A percentile compares a stretch with the other conserved stretches of the same genome.
These are phyloP conservation scores for Tephrocybe sp. DNA, from an alignment of 768 basidiomycete species.

Conservation along the genomic window DNA sequence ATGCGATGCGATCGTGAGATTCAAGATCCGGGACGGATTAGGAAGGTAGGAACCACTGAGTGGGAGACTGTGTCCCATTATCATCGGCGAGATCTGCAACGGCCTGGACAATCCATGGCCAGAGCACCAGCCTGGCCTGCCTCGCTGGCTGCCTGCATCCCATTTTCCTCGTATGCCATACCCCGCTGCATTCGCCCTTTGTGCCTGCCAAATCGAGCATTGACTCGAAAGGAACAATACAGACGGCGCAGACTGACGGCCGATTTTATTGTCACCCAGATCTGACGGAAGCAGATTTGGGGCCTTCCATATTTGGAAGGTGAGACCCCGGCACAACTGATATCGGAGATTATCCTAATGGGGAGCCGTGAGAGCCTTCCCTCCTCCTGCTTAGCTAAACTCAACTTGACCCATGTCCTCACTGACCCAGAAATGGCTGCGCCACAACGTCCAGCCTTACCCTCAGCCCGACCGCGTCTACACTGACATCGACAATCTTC, in stretches of 20 bases:
- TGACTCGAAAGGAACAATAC: constrained; percentile 15
- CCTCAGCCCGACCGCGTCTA: constrained; percentile 52
- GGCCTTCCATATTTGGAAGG: constrained; percentile 15
- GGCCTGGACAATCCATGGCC: background rate
- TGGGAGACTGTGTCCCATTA: constrained; percentile 39
- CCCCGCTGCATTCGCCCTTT: constrained; percentile 21
- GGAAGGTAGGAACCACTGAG: constrained; percentile 47
- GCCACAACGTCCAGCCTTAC: constrained; percentile 61
- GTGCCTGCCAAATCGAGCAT: constrained; percentile 27
- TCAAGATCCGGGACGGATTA: constrained; percentile 44
- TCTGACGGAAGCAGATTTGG: constrained; percentile 23
- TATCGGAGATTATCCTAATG: constrained; percentile 12
- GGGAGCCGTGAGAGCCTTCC: constrained; percentile 12
- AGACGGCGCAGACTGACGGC: constrained; percentile 15
- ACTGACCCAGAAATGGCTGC: constrained; percentile 62
- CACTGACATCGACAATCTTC: constrained; percentile 58
- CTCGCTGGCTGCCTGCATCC: background rate
- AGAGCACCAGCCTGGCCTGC: background rate
- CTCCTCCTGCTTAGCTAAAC: constrained; percentile 5
- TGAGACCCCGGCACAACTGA: constrained; percentile 18
- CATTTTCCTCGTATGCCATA: background rate
- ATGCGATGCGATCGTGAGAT: constrained; percentile 36
- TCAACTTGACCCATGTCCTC: constrained; percentile 19
- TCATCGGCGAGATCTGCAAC: constrained; percentile 21
- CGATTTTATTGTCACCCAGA: constrained; percentile 17